Conservation (phyloP, 306 rosid genomes). For the Corylus americana region DNA sequence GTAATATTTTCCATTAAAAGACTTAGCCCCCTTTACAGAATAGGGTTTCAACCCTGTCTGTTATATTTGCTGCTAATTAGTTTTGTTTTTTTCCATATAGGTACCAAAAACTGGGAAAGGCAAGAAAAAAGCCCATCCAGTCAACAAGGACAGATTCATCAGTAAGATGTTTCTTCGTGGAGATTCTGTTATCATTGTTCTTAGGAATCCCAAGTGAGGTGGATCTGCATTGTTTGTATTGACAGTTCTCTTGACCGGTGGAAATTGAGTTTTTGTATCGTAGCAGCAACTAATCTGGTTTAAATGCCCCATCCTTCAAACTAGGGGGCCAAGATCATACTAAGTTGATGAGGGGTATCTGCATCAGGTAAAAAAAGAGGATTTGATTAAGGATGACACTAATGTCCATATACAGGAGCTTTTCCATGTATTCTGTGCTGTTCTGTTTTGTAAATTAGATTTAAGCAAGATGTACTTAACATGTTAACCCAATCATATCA, state of each 20-base stretch:
- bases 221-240: background rate
- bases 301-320: constrained; percentile 2
- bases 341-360: background rate
- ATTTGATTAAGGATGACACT: background rate
- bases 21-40: background rate
- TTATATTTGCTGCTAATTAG: background rate
- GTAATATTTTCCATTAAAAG: constrained; percentile 31
- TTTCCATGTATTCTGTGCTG: background rate
- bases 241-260: background rate
- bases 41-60: background rate
- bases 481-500: too few relatives aligned
- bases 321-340: background rate
- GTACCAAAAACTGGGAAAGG: constrained; percentile 91
- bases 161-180: constrained; percentile 92
- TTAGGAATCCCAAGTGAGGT: constrained; percentile 84
- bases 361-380: background rate
- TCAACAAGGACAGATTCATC: constrained; percentile 91
- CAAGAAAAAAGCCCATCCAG: constrained; percentile 85
- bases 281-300: background rate
- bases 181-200: constrained; percentile 87
- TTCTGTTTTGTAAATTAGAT: background rate
- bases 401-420: background rate
- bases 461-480: background rate
- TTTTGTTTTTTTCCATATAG: constrained; percentile 26
- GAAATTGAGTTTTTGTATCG: constrained; percentile 7